A percentile compares a stretch with the other conserved stretches of the same genome.
These are phyloP conservation scores for Globisporangium nodosum DNA, from an alignment of 352 stramenopile species.

Conservation along the genomic window DNA sequence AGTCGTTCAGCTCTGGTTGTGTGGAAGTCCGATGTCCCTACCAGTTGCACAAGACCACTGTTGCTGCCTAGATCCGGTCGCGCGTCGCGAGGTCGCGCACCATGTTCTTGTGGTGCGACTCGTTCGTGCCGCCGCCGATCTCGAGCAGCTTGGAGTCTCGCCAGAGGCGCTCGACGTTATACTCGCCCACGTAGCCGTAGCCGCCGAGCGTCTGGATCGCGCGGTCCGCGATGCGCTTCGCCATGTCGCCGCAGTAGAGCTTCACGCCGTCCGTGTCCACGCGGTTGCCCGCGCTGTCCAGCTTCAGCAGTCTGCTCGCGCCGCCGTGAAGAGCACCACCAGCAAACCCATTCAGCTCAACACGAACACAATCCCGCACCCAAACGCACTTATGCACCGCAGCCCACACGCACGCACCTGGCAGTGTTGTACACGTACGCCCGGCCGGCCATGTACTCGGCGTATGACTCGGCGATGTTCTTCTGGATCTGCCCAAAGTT, in stretches of 20 bases:
- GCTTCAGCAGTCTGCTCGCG: conserved; percentile 83
- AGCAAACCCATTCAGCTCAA: not conserved
- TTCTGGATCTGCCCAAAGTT: conserved; percentile 93
- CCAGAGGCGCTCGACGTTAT: conserved; percentile 97
- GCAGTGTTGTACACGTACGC: conserved; percentile 97
- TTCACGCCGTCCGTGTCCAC: conserved; percentile 98
- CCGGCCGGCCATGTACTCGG: conserved; percentile 96
- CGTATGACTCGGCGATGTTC: conserved; percentile 97
- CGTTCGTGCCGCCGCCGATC: conserved; percentile 98
- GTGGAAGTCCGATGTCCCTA: not conserved
- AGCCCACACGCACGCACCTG: conserved; percentile 27
- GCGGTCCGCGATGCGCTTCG: conserved; percentile 95
- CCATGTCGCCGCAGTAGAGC: conserved; percentile 97
- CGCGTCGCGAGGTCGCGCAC: conserved; percentile 62
- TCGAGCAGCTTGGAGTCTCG: conserved; percentile 99
- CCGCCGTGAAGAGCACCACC: not conserved
- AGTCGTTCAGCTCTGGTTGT: conserved; percentile 89
- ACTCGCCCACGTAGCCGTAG: conserved; percentile 99
- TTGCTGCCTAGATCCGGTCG: conserved; percentile 21
- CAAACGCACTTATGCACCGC: not conserved
- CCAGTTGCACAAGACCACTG: not conserved
- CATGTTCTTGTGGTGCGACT: conserved; percentile 99
- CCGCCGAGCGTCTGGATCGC: conserved; percentile 98
- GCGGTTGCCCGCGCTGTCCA: conserved; percentile 93
- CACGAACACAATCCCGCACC: not conserved